Base-by-base conservation (phyloP, 345 rosid genomes). In the Bruguiera gymnorhiza region DNA sequence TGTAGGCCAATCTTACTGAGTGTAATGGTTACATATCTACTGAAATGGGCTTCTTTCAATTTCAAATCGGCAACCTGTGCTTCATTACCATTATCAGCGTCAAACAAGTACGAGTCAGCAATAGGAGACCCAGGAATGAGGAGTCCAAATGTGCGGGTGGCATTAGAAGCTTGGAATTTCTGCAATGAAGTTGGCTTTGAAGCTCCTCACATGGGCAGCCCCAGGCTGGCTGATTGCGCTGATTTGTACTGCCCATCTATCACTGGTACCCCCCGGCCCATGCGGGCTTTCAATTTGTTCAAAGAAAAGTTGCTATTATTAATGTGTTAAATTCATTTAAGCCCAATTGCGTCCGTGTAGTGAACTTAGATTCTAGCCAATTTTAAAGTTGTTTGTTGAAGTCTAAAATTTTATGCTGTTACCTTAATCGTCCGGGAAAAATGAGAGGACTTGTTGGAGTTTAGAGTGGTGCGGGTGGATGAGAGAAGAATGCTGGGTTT, bases 211-310 rank as follows among this genome's bases (percentile, higher is more conserved):
- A 74, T 74, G 77, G 72, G 72, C 13, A 74, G 77, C 30, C 77
- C 77, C 29, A 74, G 77, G 51, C 3, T 62, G 57, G 77, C 77
- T 74, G 77, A 74, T 60, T 74, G 77, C 68, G 61, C 73, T 46
- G 84, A 88, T 77, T 77, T 84, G 66, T 46, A 36, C 75, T 86
- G 88, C 31, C 23, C 60, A 24, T 24, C 19, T 56, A 9, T 24
- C 60, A 4, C 60, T 24, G 60, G 60, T 43, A 43, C 19, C 3
- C 50, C 18, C 50, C 15, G 19, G 5, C 50, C 50, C 50, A 2
- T 43, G 19, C 15, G 50, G 50, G 19, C 16, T 43, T 43, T 43
- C 50, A 3, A 15, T 43, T 43, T 43, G 50, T 43, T 43, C 50
- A 13, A 43, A 15, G 50, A 43, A 43, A 39, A 43, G 16, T 39